phyloP scores from a whole-genome alignment of 2,329 filamentous ascomycete species.

The Pyricularia sp. region DNA sequence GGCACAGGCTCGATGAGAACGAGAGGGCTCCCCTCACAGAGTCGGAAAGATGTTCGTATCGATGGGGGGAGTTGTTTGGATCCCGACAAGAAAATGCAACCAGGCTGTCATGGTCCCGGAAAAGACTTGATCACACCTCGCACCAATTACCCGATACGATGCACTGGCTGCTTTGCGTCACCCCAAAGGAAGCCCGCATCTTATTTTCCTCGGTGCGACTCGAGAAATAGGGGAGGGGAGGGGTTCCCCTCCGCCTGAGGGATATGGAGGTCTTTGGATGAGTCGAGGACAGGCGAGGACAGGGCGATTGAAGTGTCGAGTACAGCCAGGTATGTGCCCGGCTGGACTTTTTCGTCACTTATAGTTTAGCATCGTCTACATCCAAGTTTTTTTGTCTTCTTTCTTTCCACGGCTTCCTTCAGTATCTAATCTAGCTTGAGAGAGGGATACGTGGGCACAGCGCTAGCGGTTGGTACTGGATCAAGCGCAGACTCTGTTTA shows the following conservation, averaged over 20 bases:
- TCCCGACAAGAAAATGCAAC: neutral
- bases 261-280: neutral
- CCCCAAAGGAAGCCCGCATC: neutral
- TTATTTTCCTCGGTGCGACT: neutral
- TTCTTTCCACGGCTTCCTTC: neutral
- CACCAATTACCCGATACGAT: conserved; percentile 1
- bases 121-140: neutral
- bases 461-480: neutral
- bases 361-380: neutral
- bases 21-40: neutral
- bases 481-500: neutral
- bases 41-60: neutral
- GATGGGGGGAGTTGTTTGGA: neutral
- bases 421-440: neutral
- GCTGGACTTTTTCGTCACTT: neutral
- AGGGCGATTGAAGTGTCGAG: neutral
- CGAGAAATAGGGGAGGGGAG: neutral
- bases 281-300: neutral
- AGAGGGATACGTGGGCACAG: neutral
- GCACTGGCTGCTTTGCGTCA: neutral
- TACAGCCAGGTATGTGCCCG: neutral
- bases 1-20: neutral
- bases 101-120: neutral
- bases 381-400: neutral
- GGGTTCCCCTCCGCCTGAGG: neutral